A percentile compares a stretch with the other conserved stretches of the same genome.
These are phyloP conservation scores for Cyclocybe aegerita DNA, from an alignment of 768 basidiomycete genomes.

Conservation along the genomic window DNA sequence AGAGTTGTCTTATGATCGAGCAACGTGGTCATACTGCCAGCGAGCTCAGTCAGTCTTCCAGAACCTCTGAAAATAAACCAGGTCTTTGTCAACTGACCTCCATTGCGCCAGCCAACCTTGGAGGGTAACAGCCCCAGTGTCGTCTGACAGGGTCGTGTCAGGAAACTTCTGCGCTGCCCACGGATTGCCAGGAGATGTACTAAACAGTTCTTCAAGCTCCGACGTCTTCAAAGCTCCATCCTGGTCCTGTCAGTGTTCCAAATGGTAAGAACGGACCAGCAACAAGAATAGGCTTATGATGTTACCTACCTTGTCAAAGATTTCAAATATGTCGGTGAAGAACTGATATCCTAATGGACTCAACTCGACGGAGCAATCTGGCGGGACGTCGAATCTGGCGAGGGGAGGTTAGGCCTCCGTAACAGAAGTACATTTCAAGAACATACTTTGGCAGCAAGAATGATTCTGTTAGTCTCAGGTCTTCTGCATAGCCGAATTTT, in stretches of 20 bases:
- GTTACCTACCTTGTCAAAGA: slow-evolving; percentile 78
- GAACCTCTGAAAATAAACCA: neutral
- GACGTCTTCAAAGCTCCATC: slow-evolving; percentile 86
- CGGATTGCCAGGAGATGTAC: slow-evolving; percentile 95
- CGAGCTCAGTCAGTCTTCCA: neutral
- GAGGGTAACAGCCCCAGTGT: slow-evolving; percentile 87
- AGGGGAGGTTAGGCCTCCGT: neutral
- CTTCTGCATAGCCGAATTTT: slow-evolving; percentile 95
- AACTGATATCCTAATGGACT: slow-evolving; percentile 95
- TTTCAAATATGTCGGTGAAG: slow-evolving; percentile 95
- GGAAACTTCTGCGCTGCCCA: slow-evolving; percentile 92
- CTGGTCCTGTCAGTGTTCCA: slow-evolving; percentile 62
- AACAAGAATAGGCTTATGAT: neutral
- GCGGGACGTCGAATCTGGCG: slow-evolving; percentile 85
- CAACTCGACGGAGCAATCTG: slow-evolving; percentile 94
- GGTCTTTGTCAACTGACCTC: slow-evolving; percentile 57
- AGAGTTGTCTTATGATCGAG: slow-evolving; percentile 92
- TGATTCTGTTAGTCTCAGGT: slow-evolving; percentile 82
- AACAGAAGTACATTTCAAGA: slow-evolving; percentile 10
- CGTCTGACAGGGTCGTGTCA: slow-evolving; percentile 84
- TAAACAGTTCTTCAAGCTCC: slow-evolving; percentile 88
- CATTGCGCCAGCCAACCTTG: slow-evolving; percentile 99
- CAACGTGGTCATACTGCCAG: slow-evolving; percentile 88
- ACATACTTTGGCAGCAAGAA: slow-evolving; percentile 88
- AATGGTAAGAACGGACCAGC: neutral